Evolutionary conservation across 192 early-diverging fungal species (phyloP).

Genomic region (Mortierella claussenii): DNA sequence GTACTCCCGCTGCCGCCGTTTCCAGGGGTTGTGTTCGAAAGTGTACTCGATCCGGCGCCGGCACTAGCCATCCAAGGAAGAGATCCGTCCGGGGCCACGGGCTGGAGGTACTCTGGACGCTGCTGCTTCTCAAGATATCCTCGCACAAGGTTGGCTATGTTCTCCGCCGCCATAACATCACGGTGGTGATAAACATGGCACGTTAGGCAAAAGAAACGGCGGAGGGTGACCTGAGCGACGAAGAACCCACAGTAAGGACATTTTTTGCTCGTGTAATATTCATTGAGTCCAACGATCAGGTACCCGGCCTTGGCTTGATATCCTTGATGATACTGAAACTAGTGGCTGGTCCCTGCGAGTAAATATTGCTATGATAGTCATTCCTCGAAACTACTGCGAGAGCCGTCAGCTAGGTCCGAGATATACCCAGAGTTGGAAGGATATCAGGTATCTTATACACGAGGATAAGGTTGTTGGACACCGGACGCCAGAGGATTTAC

Average conservation of each 20-base stretch:
- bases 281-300: not conserved
- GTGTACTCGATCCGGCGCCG: not conserved
- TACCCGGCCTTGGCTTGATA: conserved; percentile 4
- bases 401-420: conserved; percentile 2
- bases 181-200: not conserved
- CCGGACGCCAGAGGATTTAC: conserved; percentile 1
- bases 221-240: not conserved
- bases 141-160: not conserved
- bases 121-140: not conserved
- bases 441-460: not conserved
- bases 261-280: not conserved
- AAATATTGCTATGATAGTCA: conserved; percentile 8
- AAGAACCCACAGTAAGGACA: not conserved
- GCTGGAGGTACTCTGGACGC: not conserved
- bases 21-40: not conserved
- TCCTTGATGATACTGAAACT: conserved; percentile 12
- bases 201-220: not conserved
- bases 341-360: conserved; percentile 2
- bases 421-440: not conserved
- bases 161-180: not conserved
- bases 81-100: too few species aligned
- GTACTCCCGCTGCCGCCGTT: not conserved
- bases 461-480: not conserved
- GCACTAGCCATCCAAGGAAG: not conserved
- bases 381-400: conserved; percentile 1